These are phyloP conservation scores for Neurospora discreta DNA, from an alignment of 495 filamentous ascomycete species.

Conservation along the genomic window DNA sequence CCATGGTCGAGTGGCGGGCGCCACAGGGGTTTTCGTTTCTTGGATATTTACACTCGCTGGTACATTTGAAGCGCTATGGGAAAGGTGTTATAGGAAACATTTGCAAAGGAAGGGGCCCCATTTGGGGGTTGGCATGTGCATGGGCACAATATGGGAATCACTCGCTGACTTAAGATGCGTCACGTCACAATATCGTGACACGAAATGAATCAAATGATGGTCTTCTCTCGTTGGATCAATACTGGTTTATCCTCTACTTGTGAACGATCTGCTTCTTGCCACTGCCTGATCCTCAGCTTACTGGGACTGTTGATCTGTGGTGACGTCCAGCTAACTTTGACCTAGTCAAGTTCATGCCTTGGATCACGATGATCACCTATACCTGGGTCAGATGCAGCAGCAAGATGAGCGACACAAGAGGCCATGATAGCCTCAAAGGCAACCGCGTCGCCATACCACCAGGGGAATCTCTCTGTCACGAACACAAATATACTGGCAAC, in stretches of 20 bases:
- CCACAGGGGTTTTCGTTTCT: background rate
- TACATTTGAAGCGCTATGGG: background rate
- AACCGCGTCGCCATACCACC: no score
- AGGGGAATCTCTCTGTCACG: no score
- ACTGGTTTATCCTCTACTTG: background rate
- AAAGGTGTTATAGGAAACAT: background rate
- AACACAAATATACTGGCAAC: no score
- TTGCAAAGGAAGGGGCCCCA: background rate
- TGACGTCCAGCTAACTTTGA: no score
- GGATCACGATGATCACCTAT: no score
- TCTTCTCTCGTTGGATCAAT: background rate
- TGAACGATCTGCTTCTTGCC: background rate
- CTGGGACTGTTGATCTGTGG: no score
- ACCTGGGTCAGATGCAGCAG: no score
- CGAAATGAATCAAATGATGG: background rate
- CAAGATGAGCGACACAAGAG: no score
- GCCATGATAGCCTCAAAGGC: no score
- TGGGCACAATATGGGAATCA: background rate
- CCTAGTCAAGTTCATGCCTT: no score
- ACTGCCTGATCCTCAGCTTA: background rate
- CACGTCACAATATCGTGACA: background rate
- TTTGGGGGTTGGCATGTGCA: background rate
- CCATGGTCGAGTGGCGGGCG: background rate
- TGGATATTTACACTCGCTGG: background rate
- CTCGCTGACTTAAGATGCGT: background rate